Conservation (phyloP, 257 asterid species). For the Solanum ossicruentum region DNA sequence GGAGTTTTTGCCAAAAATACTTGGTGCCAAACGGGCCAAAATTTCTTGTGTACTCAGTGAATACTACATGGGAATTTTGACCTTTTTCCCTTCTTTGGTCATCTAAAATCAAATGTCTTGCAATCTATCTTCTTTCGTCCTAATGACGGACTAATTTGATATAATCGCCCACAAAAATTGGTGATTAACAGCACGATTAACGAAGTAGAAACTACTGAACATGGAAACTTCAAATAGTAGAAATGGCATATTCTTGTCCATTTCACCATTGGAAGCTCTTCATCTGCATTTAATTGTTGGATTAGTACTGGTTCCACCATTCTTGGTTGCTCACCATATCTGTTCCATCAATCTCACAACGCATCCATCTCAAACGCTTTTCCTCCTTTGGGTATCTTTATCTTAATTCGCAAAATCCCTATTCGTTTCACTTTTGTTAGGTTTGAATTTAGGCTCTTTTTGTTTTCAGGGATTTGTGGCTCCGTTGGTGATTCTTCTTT, state of each 20-base stretch:
- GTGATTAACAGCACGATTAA: not conserved
- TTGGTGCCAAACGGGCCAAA: too few relatives aligned
- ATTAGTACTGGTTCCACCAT: constrained; percentile 38
- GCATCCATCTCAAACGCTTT: constrained; percentile 43
- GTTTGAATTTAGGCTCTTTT: not conserved
- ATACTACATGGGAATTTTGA: too few relatives aligned
- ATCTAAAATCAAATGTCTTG: not conserved
- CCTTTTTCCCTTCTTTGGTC: too few relatives aligned
- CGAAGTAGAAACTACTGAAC: not conserved
- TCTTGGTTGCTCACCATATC: constrained; percentile 35
- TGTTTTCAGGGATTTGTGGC: not conserved
- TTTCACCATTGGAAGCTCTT: constrained; percentile 30
- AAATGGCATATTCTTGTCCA: not conserved
- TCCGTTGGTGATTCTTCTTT: constrained; percentile 35
- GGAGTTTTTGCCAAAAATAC: too few relatives aligned
- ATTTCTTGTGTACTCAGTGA: too few relatives aligned
- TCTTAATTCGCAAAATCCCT: not conserved
- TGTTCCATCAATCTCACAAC: constrained; percentile 31
- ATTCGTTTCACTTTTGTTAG: not conserved
- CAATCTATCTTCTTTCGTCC: not conserved
- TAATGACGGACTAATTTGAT: not conserved
- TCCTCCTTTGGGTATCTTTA: constrained; percentile 36
- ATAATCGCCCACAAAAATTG: not conserved
- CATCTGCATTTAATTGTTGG: constrained; percentile 48
- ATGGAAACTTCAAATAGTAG: not conserved